Percentiles rank a stretch among this genome's conserved stretches.
Conservation (phyloP, 2,329 filamentous ascomycete genomes). For the Bretziella fagacearum region DNA sequence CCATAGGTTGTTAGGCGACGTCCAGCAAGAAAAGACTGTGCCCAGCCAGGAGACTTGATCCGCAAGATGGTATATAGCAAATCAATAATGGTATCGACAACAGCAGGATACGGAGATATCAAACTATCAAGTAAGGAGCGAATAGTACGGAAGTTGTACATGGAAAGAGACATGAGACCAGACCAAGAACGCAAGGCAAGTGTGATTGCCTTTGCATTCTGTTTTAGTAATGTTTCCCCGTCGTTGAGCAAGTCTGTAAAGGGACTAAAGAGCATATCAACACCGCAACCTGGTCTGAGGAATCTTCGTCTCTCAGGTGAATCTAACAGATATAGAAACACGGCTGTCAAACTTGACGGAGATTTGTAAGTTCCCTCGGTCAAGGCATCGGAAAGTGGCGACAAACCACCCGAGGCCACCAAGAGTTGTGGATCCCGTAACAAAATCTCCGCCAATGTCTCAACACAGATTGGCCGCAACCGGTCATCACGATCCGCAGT, state of each 20-base stretch:
- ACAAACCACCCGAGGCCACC: slow-evolving; percentile 67
- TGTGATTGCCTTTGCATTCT: slow-evolving; percentile 85
- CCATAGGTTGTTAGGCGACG: slow-evolving; percentile 88
- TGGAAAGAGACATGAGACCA: slow-evolving; percentile 70
- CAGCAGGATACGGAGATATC: slow-evolving; percentile 36
- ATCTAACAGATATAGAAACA: slow-evolving; percentile 83
- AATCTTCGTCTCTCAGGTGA: slow-evolving; percentile 64
- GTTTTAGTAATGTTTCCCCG: slow-evolving; percentile 51
- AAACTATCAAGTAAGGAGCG: slow-evolving; percentile 57
- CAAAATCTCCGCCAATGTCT: slow-evolving; percentile 84
- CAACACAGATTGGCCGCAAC: slow-evolving; percentile 73
- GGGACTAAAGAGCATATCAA: slow-evolving; percentile 76
- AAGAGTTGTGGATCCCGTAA: slow-evolving; percentile 70
- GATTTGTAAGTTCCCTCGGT: slow-evolving; percentile 84
- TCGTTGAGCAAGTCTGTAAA: slow-evolving; percentile 68
- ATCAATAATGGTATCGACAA: slow-evolving; percentile 68
- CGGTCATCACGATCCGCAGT: slow-evolving; percentile 61
- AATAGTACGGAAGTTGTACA: slow-evolving; percentile 74
- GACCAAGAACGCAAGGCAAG: slow-evolving; percentile 86
- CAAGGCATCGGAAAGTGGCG: slow-evolving; percentile 77
- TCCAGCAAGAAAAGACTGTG: slow-evolving; percentile 84
- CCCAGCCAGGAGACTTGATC: slow-evolving; percentile 90
- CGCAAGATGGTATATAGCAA: slow-evolving; percentile 63
- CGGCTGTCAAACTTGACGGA: slow-evolving; percentile 70
- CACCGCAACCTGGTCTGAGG: slow-evolving; percentile 71